phyloP scores from a whole-genome alignment of 179 eudicot species.

The Beta corolliflora region DNA sequence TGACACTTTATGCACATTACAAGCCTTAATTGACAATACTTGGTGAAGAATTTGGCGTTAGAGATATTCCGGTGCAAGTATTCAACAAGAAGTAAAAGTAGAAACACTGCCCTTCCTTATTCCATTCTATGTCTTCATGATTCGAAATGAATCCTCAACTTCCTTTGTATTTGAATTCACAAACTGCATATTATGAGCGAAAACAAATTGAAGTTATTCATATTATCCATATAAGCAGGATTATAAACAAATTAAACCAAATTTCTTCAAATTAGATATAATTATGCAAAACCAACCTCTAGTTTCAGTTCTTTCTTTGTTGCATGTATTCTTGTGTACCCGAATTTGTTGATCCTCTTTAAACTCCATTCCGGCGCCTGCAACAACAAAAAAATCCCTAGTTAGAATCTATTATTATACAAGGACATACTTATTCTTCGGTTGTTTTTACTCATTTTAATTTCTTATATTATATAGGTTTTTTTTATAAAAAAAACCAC shows the following conservation, averaged over 20 bases:
- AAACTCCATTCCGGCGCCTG: conserved; percentile 20
- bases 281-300: conserved; percentile 46
- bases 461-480: no score
- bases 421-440: no score
- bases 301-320: conserved; percentile 50
- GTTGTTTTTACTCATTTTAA: no score
- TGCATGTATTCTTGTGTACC: conserved; percentile 50
- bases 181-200: conserved; percentile 49
- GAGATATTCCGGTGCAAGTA: background rate
- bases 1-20: no score
- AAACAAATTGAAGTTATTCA: background rate
- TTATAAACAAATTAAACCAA: no score
- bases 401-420: background rate
- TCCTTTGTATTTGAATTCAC: conserved; percentile 61
- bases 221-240: no score
- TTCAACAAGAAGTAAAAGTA: background rate
- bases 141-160: conserved; percentile 59
- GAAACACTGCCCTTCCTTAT: background rate
- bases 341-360: conserved; percentile 52
- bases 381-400: background rate
- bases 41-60: no score
- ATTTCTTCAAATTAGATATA: background rate
- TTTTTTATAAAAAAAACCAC: no score
- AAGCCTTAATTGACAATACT: no score
- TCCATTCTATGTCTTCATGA: conserved; percentile 30